Conservation (phyloP, 371 early-diverging fungal genomes). For the Rhizopus microsporus region DNA sequence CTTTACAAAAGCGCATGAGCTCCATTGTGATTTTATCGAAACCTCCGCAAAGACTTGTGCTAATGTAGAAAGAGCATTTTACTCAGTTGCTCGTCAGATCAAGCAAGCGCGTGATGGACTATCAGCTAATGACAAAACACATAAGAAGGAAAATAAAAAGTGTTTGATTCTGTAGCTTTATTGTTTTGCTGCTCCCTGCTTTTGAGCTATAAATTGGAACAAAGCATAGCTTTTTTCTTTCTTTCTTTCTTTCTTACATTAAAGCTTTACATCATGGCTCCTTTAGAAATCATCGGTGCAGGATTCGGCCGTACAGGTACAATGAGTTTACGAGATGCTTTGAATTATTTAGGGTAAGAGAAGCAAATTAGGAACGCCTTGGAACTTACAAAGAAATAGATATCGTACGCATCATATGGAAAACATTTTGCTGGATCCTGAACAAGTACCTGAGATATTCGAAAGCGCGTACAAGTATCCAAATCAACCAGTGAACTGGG, state of each 20-base stretch:
- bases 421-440: constrained; percentile 12
- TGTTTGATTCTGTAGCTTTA: constrained; percentile 6
- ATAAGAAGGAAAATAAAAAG: constrained; percentile 20
- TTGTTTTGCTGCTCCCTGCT: too few species aligned
- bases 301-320: constrained; percentile 28
- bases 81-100: constrained; percentile 57
- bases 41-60: constrained; percentile 89
- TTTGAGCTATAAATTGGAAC: too few species aligned
- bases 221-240: background rate
- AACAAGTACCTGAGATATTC: constrained; percentile 15
- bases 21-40: constrained; percentile 84
- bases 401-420: constrained; percentile 29
- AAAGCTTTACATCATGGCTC: constrained; percentile 7
- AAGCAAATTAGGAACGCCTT: background rate
- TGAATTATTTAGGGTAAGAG: constrained; percentile 16
- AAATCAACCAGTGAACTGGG: constrained; percentile 20
- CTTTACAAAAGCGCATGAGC: constrained; percentile 67
- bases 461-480: constrained; percentile 18
- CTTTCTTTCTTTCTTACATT: background rate
- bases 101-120: constrained; percentile 16
- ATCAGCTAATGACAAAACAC: constrained; percentile 4
- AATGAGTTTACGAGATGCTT: constrained; percentile 14
- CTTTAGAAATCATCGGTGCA: constrained; percentile 20
- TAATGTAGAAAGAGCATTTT: constrained; percentile 83
- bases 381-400: background rate